Evolutionary conservation across 2,329 filamentous ascomycete species (phyloP).

Genomic region (Colletotrichum sp.): DNA sequence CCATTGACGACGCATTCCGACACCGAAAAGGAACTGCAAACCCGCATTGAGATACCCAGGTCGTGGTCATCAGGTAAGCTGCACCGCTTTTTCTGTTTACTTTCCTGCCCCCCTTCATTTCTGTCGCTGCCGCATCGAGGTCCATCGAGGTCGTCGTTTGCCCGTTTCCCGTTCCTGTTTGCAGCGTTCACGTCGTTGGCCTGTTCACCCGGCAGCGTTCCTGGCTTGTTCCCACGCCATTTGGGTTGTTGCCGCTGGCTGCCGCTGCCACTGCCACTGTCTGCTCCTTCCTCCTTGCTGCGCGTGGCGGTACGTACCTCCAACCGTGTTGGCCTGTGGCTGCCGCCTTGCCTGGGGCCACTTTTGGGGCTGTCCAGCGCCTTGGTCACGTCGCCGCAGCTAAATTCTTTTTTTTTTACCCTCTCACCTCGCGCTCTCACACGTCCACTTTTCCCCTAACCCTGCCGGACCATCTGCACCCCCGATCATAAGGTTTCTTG

Average conservation of each 20-base stretch:
- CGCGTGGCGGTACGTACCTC: constrained; percentile 6
- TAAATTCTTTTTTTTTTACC: not conserved
- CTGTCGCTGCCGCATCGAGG: not conserved
- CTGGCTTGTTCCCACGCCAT: not conserved
- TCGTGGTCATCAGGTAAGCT: not conserved
- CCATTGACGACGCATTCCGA: not conserved
- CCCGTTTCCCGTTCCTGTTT: not conserved
- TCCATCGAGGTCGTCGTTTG: not conserved
- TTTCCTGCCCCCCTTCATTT: not conserved
- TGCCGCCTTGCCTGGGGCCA: not conserved
- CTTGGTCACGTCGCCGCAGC: constrained; percentile 16
- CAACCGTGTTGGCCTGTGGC: constrained; percentile 5
- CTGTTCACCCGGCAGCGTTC: not conserved
- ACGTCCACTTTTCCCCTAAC: constrained; percentile 4
- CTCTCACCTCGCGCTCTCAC: not conserved
- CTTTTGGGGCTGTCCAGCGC: constrained; percentile 7
- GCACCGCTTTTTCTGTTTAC: not conserved
- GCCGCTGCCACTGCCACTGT: not conserved
- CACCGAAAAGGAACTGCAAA: not conserved
- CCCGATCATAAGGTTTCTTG: constrained; percentile 22
- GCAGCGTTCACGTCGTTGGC: not conserved
- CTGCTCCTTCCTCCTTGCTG: not conserved
- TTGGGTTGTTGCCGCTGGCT: not conserved
- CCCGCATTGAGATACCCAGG: not conserved
- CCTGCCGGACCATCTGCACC: constrained; percentile 20